Percentiles rank a stretch among this genome's conserved stretches.
Evolutionary conservation across 2,329 filamentous ascomycete genomes (phyloP).

Genomic region (Fusarium albosuccineum): DNA sequence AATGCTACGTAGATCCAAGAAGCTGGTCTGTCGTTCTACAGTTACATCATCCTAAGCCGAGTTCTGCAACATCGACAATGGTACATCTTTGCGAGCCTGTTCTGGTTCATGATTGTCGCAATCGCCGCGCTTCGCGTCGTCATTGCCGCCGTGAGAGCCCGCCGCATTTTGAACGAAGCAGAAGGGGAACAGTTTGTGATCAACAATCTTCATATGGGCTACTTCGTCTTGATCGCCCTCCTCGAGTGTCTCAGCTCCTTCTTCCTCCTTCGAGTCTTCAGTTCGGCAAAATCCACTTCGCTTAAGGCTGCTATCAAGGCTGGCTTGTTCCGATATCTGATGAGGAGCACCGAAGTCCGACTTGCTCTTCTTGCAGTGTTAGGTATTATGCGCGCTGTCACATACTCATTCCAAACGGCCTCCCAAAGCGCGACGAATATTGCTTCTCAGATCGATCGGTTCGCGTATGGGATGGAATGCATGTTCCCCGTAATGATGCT

Average conservation of each 20-base stretch:
- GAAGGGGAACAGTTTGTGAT: conserved; percentile 48
- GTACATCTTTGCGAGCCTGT: conserved; percentile 63
- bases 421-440: conserved; percentile 53
- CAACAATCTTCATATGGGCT: conserved; percentile 56
- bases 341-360: conserved; percentile 56
- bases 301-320: conserved; percentile 48
- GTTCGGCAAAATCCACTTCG: conserved; percentile 47
- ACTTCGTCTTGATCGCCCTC: conserved; percentile 57
- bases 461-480: conserved; percentile 58
- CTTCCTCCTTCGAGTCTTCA: conserved; percentile 56
- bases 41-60: conserved; percentile 65
- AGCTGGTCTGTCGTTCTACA: conserved; percentile 60
- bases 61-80: conserved; percentile 60
- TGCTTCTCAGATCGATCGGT: conserved; percentile 56
- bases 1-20: conserved; percentile 56
- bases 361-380: conserved; percentile 55
- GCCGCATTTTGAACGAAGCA: conserved; percentile 45
- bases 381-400: conserved; percentile 55
- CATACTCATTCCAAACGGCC: conserved; percentile 55
- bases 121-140: conserved; percentile 62
- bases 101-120: conserved; percentile 69
- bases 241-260: conserved; percentile 56
- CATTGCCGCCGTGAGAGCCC: conserved; percentile 51
- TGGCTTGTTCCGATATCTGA: conserved; percentile 55
- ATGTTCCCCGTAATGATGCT: conserved; percentile 57